Evolutionary conservation across 768 basidiomycete genomes (phyloP).

Genomic region (Suillus bovinus): DNA sequence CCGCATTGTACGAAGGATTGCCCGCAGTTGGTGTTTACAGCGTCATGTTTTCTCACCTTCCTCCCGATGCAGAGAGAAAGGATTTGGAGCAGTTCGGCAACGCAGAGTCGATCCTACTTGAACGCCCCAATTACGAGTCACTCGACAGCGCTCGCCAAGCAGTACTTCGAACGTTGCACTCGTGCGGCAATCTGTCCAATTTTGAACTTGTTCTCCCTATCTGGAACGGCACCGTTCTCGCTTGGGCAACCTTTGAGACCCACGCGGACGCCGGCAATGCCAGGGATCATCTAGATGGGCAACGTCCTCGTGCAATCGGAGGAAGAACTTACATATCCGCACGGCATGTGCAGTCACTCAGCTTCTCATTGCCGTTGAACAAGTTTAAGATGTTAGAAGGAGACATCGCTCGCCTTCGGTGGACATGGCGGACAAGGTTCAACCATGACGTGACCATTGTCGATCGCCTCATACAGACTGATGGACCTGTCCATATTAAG

Average conservation of each 20-base stretch:
- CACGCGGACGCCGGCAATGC: slow-evolving; percentile 53
- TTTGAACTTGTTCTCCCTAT: slow-evolving; percentile 57
- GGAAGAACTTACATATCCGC: slow-evolving; percentile 46
- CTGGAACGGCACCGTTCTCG: slow-evolving; percentile 47
- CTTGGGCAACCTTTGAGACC: slow-evolving; percentile 56
- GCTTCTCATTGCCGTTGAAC: slow-evolving; percentile 40
- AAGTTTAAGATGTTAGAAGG: slow-evolving; percentile 41
- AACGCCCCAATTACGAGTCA: slow-evolving; percentile 46
- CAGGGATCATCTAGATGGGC: slow-evolving; percentile 45
- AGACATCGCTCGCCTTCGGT: slow-evolving; percentile 49
- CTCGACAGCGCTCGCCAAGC: slow-evolving; percentile 36
- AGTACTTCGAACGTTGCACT: slow-evolving; percentile 38
- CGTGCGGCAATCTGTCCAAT: slow-evolving; percentile 37
- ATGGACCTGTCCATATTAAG: slow-evolving; percentile 39
- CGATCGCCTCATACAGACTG: slow-evolving; percentile 2
- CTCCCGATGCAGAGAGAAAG: slow-evolving; percentile 41
- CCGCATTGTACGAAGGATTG: slow-evolving; percentile 52
- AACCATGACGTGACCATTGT: slow-evolving; percentile 31
- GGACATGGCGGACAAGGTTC: slow-evolving; percentile 32
- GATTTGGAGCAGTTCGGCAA: slow-evolving; percentile 47
- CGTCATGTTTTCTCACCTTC: slow-evolving; percentile 59
- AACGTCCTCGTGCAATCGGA: slow-evolving; percentile 47
- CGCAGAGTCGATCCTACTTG: slow-evolving; percentile 52
- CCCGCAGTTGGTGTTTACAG: slow-evolving; percentile 61
- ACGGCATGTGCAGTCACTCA: slow-evolving; percentile 53